Evolutionary conservation across 106 monocot genomes (phyloP).

Genomic region (Acanthochlamys bracteata): DNA sequence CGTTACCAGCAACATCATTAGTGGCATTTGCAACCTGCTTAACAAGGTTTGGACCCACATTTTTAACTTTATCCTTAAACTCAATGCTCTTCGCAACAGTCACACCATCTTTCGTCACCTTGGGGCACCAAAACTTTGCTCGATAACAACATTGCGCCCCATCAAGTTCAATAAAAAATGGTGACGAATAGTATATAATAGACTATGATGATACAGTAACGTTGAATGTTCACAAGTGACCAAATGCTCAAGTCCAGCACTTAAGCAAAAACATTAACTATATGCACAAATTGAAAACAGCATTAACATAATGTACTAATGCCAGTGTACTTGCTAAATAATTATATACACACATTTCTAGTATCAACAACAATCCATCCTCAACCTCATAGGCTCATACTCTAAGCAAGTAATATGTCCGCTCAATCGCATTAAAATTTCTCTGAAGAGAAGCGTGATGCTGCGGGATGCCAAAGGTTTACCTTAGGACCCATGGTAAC

Average conservation of each 20-base stretch:
- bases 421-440: not conserved
- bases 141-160: slow-evolving; percentile 91
- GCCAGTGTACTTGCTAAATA: not conserved
- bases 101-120: slow-evolving; percentile 98
- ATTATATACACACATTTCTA: not conserved
- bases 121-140: slow-evolving; percentile 96
- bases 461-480: not conserved
- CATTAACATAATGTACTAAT: not conserved
- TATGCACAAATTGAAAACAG: not conserved
- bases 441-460: not conserved
- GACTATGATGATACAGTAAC: not conserved
- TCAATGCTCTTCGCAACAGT: slow-evolving; percentile 99
- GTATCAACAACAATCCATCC: not conserved
- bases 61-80: slow-evolving; percentile 90
- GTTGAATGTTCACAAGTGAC: not conserved
- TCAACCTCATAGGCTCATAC: not conserved
- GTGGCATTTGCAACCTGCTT: slow-evolving; percentile 97
- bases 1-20: slow-evolving; percentile 96
- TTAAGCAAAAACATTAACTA: no score
- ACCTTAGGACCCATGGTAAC: slow-evolving; percentile 51
- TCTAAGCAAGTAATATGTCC: not conserved
- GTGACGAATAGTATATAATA: not conserved
- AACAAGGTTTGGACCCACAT: slow-evolving; percentile 92
- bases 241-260: no score
- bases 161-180: slow-evolving; percentile 9